A percentile compares a stretch with the other conserved stretches of the same genome.
These are phyloP conservation scores for Eucalyptus regnans DNA, from an alignment of 345 rosid genomes.

Conservation along the genomic window DNA sequence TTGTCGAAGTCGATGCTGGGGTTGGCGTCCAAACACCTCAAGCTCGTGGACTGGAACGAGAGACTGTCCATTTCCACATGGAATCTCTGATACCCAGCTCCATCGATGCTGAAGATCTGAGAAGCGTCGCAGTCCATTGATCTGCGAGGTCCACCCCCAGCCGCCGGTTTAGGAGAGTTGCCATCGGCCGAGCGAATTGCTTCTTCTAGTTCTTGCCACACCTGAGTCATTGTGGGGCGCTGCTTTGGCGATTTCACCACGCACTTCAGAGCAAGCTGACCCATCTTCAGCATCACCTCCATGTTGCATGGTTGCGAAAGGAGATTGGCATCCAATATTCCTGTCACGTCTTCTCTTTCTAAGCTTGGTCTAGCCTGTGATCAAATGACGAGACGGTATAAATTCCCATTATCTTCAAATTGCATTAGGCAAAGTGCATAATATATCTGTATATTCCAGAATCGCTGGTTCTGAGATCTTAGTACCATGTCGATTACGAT, in stretches of 20 bases:
- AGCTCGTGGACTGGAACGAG: conserved; percentile 19
- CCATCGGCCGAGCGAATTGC: conserved; percentile 8
- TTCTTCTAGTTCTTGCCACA: conserved; percentile 38
- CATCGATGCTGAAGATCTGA: conserved; percentile 39
- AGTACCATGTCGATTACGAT: background rate
- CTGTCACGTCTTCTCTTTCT: conserved; percentile 30
- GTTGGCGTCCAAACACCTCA: conserved; percentile 26
- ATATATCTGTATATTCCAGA: background rate
- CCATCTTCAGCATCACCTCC: conserved; percentile 52
- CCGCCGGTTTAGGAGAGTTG: background rate
- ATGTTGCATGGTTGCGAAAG: conserved; percentile 35
- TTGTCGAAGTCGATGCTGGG: conserved; percentile 17
- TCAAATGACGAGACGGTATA: background rate
- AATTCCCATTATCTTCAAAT: background rate
- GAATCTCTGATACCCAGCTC: conserved; percentile 38
- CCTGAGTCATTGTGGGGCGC: conserved; percentile 46
- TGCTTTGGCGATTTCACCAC: conserved; percentile 26
- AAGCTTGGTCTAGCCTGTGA: conserved; percentile 40
- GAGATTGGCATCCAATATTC: conserved; percentile 36
- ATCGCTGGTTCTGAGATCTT: background rate
- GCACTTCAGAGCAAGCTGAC: conserved; percentile 36
- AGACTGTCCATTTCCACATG: conserved; percentile 33
- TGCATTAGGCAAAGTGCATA: background rate
- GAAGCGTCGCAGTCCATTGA: conserved; percentile 10
- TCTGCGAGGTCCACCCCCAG: background rate